Evolutionary conservation across 1,284 basidiomycete genomes (phyloP).

Genomic region (Boletus semigastroideus): DNA sequence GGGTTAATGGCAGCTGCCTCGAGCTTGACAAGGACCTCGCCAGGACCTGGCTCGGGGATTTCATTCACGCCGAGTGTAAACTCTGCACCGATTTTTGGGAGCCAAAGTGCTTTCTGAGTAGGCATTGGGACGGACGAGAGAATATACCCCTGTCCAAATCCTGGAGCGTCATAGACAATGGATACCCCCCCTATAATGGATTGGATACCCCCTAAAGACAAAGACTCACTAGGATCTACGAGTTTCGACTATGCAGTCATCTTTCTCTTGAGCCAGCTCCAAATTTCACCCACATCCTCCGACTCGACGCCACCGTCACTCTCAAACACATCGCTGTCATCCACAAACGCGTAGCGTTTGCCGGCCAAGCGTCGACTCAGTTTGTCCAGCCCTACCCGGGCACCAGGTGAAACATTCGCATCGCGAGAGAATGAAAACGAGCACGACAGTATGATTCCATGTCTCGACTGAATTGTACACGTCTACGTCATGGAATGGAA

Average conservation of each 20-base stretch:
- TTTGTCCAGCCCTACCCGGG: conserved; percentile 19
- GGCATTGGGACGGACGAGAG: conserved; percentile 1
- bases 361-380: conserved; percentile 37
- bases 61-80: conserved; percentile 9
- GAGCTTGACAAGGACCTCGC: conserved; percentile 19
- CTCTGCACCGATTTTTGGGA: conserved; percentile 10
- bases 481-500: not conserved
- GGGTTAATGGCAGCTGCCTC: conserved; percentile 17
- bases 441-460: conserved; percentile 60
- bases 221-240: not conserved
- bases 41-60: conserved; percentile 18
- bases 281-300: conserved; percentile 13
- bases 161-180: too few species aligned
- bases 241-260: conserved; percentile 14
- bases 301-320: not conserved
- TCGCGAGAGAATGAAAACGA: conserved; percentile 33
- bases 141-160: conserved; percentile 1
- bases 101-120: conserved; percentile 21
- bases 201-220: too few species aligned
- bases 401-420: conserved; percentile 4
- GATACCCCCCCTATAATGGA: too few species aligned
- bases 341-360: conserved; percentile 50
- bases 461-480: conserved; percentile 44
- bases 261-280: conserved; percentile 24
- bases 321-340: conserved; percentile 26